Evolutionary conservation across 148 eudicot species (phyloP).

Genomic region (Hydrangea macrophylla): DNA sequence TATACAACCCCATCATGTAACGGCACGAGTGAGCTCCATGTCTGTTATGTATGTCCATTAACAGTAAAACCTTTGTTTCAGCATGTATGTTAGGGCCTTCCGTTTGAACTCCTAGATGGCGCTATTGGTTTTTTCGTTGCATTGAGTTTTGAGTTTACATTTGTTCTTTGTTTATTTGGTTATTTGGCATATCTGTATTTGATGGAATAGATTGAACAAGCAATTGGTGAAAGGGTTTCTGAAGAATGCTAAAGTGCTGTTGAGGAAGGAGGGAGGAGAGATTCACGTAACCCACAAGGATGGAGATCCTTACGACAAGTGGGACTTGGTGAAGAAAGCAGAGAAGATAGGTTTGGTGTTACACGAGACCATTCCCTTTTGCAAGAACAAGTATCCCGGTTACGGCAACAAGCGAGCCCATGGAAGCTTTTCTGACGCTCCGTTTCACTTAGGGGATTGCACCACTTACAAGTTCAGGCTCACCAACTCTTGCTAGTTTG

Average conservation of each 20-base stretch:
- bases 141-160: no score
- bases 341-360: constrained; percentile 31
- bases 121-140: no score
- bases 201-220: constrained; percentile 32
- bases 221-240: constrained; percentile 39
- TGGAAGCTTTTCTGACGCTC: constrained; percentile 28
- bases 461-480: constrained; percentile 40
- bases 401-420: constrained; percentile 44
- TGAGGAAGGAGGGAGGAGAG: constrained; percentile 31
- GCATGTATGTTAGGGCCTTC: no score
- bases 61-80: no score
- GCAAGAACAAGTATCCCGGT: constrained; percentile 36
- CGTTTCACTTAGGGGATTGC: constrained; percentile 35
- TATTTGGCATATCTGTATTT: background rate
- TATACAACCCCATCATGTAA: no score
- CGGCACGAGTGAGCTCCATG: no score
- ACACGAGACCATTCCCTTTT: constrained; percentile 27
- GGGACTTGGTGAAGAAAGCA: constrained; percentile 45
- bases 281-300: constrained; percentile 37
- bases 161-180: background rate
- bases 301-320: constrained; percentile 33
- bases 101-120: no score
- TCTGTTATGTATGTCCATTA: no score
- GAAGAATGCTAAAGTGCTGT: constrained; percentile 29
- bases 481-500: constrained; percentile 8